Percentiles rank a stretch among this genome's conserved stretches.
These are phyloP conservation scores for Ogataea nitratoaversa DNA, from an alignment of 805 yeast genomes.

Conservation along the genomic window DNA sequence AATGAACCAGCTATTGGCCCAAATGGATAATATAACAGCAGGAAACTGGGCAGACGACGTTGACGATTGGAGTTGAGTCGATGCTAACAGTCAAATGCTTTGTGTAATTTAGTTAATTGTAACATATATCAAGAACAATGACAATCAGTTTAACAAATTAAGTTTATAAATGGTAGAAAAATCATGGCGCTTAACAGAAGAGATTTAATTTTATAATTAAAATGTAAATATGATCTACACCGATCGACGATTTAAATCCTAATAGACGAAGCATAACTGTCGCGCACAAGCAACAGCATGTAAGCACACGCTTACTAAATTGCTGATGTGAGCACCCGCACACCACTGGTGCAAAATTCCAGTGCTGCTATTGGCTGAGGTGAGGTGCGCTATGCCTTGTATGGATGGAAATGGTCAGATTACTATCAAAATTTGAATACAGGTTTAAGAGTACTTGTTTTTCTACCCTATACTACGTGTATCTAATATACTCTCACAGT, in stretches of 20 bases:
- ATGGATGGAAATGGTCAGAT: background rate
- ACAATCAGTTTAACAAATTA: too few species aligned
- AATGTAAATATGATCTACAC: too few species aligned
- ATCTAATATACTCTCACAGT: background rate
- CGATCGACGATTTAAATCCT: too few species aligned
- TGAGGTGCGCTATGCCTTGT: too few species aligned
- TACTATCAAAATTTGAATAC: background rate
- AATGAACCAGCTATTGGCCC: constrained; percentile 7
- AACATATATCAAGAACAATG: too few species aligned
- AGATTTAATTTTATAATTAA: too few species aligned
- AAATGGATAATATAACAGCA: constrained; percentile 7
- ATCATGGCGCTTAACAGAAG: too few species aligned
- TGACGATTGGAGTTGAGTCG: constrained; percentile 1
- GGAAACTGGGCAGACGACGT: constrained; percentile 19
- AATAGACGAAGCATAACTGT: too few species aligned
- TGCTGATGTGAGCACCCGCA: background rate
- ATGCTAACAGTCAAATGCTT: too few species aligned
- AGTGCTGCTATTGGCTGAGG: background rate
- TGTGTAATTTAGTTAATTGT: too few species aligned
- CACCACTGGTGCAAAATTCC: background rate
- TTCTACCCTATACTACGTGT: background rate
- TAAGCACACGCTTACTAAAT: background rate
- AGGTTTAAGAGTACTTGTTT: background rate
- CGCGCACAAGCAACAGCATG: too few species aligned
- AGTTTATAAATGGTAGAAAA: too few species aligned